phyloP scores from a whole-genome alignment of 495 filamentous ascomycete species.

The Penicillium robsamsonii region DNA sequence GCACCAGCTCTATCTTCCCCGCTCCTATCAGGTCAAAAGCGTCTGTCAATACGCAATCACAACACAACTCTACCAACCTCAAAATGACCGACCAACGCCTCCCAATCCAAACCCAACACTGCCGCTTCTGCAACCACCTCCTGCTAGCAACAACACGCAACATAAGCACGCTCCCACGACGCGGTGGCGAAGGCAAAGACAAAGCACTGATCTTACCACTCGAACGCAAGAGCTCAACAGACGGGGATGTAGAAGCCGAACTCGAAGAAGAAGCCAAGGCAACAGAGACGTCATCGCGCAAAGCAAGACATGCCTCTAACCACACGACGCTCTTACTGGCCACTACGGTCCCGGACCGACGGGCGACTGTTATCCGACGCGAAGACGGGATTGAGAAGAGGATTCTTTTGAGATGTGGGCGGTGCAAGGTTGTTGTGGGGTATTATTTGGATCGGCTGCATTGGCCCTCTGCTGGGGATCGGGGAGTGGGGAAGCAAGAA shows the following conservation, averaged over 20 bases:
- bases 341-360: slow-evolving; percentile 46
- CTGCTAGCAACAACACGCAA: slow-evolving; percentile 63
- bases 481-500: not conserved
- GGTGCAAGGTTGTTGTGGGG: slow-evolving; percentile 63
- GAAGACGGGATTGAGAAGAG: slow-evolving; percentile 76
- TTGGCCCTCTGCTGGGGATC: slow-evolving; percentile 20
- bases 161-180: slow-evolving; percentile 53
- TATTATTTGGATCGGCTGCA: slow-evolving; percentile 52
- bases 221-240: slow-evolving; percentile 3
- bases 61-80: not conserved
- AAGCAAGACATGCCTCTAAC: slow-evolving; percentile 8
- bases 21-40: not conserved
- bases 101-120: slow-evolving; percentile 66
- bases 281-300: not conserved
- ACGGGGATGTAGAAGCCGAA: slow-evolving; percentile 4
- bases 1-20: not conserved
- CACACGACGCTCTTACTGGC: slow-evolving; percentile 52
- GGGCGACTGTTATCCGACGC: slow-evolving; percentile 54
- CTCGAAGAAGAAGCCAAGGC: slow-evolving; percentile 10
- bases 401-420: slow-evolving; percentile 55
- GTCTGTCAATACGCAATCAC: not conserved
- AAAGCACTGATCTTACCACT: slow-evolving; percentile 31
- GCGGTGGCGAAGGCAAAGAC: slow-evolving; percentile 34
- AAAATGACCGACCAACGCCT: slow-evolving; percentile 20
- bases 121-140: slow-evolving; percentile 67